Evolutionary conservation across 768 basidiomycete genomes (phyloP).

Genomic region (Coprinellus micaceus): DNA sequence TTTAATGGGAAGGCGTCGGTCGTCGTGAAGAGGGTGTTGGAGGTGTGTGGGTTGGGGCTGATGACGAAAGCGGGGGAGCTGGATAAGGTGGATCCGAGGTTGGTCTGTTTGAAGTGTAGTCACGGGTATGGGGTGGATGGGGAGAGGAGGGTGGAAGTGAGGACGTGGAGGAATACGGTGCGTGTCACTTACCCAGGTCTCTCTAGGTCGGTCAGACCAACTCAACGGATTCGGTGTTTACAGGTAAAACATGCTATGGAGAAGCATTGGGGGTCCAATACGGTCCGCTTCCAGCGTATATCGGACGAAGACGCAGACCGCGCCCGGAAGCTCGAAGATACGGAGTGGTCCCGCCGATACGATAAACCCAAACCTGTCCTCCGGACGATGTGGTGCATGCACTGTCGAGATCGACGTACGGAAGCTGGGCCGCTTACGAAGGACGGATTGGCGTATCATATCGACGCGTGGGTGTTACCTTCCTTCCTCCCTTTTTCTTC

Average conservation of each 20-base stretch:
- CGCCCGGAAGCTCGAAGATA: neutral
- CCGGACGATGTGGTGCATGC: neutral
- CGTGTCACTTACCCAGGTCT: constrained; percentile 5
- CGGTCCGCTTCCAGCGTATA: neutral
- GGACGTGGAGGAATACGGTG: constrained; percentile 33
- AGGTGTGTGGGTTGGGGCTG: constrained; percentile 24
- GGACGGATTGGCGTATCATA: neutral
- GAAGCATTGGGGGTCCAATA: neutral
- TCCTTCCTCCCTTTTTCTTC: too few species aligned
- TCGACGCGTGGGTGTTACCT: neutral
- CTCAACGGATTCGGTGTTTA: too few species aligned
- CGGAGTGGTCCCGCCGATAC: neutral
- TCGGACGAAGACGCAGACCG: neutral
- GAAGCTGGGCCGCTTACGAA: neutral
- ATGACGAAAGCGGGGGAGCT: constrained; percentile 23
- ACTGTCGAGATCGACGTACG: neutral
- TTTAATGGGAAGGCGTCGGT: constrained; percentile 29
- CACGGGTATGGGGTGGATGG: constrained; percentile 31
- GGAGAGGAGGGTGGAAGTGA: constrained; percentile 24
- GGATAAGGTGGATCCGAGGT: constrained; percentile 26
- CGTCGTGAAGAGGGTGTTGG: constrained; percentile 26
- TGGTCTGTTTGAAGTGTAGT: constrained; percentile 35
- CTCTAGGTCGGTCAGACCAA: neutral
- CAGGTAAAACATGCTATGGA: neutral
- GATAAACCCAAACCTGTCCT: neutral